Base-by-base conservation (phyloP, 1,284 basidiomycete species). In the Fomitopsis pinicola region DNA sequence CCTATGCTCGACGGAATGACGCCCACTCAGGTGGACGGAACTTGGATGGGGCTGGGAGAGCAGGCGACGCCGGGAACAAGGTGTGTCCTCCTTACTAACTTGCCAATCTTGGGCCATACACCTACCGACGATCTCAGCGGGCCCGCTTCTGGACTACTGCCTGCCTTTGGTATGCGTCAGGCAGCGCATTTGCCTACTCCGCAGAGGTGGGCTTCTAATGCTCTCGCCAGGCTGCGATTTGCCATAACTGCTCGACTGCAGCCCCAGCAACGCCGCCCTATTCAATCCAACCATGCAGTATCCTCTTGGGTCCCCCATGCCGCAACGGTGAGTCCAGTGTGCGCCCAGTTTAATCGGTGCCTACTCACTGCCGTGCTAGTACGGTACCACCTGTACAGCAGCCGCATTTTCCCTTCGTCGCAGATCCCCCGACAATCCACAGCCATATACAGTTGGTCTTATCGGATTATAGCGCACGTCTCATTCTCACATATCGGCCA, bases 161-260 rank as follows among this genome's bases (percentile, higher is more conserved):
- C 69, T 9, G 63, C 70, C 1, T 69, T 69, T 46, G 63, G 61
- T n/a, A 58, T 61, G 30, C 62, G 64, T 33, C 62, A 62, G 46
- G 59, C 50, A 60, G 75, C 75, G n/a, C 84, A 86, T 69, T 72
- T 87, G 26, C 85, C 84, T 12, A 88, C 85, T 19, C 86, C 86
- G 19, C 84, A 85, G 68, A 87, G 84, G 86, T 86, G 62, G 68
- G 72, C 67, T n/a, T 7, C 15, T 28, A 10, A 36, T 17, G 8
- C 28, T 60, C 5, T 42, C 35, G 55, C 17, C 1, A 12, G n/a
- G 15, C 5, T 6, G 12, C 55, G 15, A n/a, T 28, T 12, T 15
- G 17, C 26, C 22, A n/a, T 36, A 28, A 58, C 19, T 17, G 40
- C 5, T 26, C 28, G 57, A 33, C 59, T 59, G 62, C 54, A 86